Evolutionary conservation across 495 filamentous ascomycete genomes (phyloP).

Genomic region (Aspergillus heteromorphus): DNA sequence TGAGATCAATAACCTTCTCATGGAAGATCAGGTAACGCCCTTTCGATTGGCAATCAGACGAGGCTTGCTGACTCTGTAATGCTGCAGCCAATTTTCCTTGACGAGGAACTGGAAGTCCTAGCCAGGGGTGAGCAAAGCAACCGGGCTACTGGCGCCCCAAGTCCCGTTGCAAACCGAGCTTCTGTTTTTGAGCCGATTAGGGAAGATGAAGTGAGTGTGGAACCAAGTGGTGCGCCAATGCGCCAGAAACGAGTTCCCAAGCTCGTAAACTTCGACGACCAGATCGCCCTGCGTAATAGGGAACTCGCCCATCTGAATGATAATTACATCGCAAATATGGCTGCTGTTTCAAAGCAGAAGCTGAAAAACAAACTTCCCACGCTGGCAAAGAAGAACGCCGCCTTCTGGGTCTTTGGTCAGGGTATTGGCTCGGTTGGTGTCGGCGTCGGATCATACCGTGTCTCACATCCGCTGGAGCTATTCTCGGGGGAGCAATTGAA

Average conservation of each 20-base stretch:
- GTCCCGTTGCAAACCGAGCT: background rate
- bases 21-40: constrained; percentile 20
- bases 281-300: constrained; percentile 41
- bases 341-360: constrained; percentile 39
- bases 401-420: constrained; percentile 45
- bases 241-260: constrained; percentile 15
- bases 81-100: constrained; percentile 9
- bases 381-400: constrained; percentile 52
- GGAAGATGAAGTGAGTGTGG: background rate
- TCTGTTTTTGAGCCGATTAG: background rate
- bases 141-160: background rate
- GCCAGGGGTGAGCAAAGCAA: background rate
- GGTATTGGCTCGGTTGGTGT: constrained; percentile 55
- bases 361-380: constrained; percentile 28
- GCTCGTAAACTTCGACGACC: constrained; percentile 20
- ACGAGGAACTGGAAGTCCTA: constrained; percentile 9
- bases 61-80: background rate
- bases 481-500: constrained; percentile 54
- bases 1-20: constrained; percentile 7
- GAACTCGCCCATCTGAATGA: constrained; percentile 55
- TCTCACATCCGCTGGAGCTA: constrained; percentile 40
- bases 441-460: constrained; percentile 35
- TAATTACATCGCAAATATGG: constrained; percentile 54
- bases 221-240: constrained; percentile 15
- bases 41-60: background rate